phyloP scores from a whole-genome alignment of 306 rosid species.

The Sechiopsis laciniata region DNA sequence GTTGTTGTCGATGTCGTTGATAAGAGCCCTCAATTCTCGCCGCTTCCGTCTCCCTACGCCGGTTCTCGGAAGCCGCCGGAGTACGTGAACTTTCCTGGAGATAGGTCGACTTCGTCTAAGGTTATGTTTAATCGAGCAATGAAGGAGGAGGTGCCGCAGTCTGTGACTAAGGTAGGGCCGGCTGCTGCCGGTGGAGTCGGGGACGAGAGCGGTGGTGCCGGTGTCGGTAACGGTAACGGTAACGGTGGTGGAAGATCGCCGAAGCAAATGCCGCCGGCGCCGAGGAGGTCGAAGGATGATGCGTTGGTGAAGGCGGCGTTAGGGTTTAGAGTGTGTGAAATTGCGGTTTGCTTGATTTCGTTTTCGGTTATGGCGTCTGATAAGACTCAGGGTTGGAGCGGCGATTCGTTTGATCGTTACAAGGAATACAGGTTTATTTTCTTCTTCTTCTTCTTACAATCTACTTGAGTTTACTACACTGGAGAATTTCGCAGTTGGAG shows the following conservation, averaged over 20 bases:
- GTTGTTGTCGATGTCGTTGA: conserved; percentile 26
- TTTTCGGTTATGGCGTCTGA: conserved; percentile 97
- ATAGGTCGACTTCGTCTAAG: conserved; percentile 27
- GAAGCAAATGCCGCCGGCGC: conserved; percentile 16
- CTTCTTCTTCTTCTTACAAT: conserved; percentile 8
- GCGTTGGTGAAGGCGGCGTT: conserved; percentile 54
- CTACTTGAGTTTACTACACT: background rate
- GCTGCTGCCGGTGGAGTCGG: conserved; percentile 17
- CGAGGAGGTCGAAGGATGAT: conserved; percentile 32
- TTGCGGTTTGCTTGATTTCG: conserved; percentile 72
- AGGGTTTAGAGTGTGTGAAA: conserved; percentile 74
- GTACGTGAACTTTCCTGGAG: conserved; percentile 19
- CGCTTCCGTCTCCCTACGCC: conserved; percentile 28
- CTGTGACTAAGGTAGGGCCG: conserved; percentile 41
- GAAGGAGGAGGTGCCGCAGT: conserved; percentile 41
- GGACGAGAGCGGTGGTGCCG: conserved; percentile 22
- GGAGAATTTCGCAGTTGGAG: background rate
- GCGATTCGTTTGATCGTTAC: conserved; percentile 95
- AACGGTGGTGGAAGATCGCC: conserved; percentile 30
- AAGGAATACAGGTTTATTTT: conserved; percentile 78
- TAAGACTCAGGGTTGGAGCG: conserved; percentile 96
- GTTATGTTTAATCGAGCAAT: conserved; percentile 34
- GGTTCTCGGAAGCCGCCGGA: conserved; percentile 30
- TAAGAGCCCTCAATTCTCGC: conserved; percentile 33
- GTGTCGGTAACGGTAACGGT: too few species aligned